Evolutionary conservation across 176 grass and related monocot species (phyloP).

Genomic region (Oryza coarctata): DNA sequence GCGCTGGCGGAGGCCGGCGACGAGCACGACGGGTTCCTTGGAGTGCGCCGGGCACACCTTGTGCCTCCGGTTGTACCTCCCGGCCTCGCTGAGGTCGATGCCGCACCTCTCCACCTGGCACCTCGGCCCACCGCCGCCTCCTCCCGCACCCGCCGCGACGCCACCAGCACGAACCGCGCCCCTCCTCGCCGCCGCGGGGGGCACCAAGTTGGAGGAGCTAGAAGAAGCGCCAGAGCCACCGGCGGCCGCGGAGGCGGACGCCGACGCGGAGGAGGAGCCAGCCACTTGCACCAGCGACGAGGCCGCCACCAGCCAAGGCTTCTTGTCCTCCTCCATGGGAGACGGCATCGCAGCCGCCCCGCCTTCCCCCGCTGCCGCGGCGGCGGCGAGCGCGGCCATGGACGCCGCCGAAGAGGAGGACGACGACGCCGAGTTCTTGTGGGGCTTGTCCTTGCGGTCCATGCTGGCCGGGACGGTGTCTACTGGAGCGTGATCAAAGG

Average conservation of each 20-base stretch:
- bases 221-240: not conserved
- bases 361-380: constrained; percentile 35
- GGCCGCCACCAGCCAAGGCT: not conserved
- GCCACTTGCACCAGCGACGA: not conserved
- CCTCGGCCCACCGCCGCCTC: constrained; percentile 39
- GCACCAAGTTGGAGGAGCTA: not conserved
- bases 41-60: constrained; percentile 90
- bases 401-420: constrained; percentile 27
- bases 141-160: not conserved
- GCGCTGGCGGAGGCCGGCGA: constrained; percentile 86
- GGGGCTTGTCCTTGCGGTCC: constrained; percentile 46
- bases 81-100: constrained; percentile 63
- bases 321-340: constrained; percentile 32
- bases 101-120: constrained; percentile 87
- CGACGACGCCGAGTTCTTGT: not conserved
- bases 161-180: constrained; percentile 23
- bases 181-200: constrained; percentile 26
- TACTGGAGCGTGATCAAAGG: not conserved
- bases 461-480: constrained; percentile 8
- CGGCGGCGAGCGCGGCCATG: constrained; percentile 53
- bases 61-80: constrained; percentile 79
- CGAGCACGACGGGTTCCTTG: constrained; percentile 71
- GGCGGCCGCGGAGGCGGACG: not conserved
- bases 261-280: not conserved
- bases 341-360: not conserved